Conservation (phyloP, 2,329 filamentous ascomycete genomes). For the Arthrobotrys conoides region DNA sequence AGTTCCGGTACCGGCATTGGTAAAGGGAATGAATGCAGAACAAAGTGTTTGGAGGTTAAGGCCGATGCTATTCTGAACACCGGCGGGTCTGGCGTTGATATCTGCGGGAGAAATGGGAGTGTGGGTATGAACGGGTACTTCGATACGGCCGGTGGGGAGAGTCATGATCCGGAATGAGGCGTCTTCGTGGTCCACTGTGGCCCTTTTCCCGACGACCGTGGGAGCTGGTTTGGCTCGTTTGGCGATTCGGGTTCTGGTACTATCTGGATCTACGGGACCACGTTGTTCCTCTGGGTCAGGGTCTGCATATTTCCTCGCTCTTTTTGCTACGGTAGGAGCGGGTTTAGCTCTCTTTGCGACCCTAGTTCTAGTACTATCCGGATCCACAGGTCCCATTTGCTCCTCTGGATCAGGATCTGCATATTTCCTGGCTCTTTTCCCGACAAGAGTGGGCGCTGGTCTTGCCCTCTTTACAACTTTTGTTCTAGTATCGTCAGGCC, state of each 20-base stretch:
- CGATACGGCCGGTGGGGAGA: neutral
- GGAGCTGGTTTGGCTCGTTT: neutral
- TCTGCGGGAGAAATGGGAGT: constrained; percentile 9
- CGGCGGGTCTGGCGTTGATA: constrained; percentile 17
- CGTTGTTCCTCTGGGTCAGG: constrained; percentile 1
- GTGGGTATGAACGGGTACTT: constrained; percentile 20
- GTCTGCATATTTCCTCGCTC: neutral
- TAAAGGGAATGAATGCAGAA: constrained; percentile 24
- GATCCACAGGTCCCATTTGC: neutral
- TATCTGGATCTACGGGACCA: neutral
- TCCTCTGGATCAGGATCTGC: constrained; percentile 6
- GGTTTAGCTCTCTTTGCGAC: neutral
- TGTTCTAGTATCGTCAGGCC: neutral
- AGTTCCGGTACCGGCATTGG: constrained; percentile 10
- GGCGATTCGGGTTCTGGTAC: neutral
- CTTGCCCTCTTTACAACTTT: neutral
- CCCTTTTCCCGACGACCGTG: neutral
- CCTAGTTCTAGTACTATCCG: neutral
- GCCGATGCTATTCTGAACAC: constrained; percentile 13
- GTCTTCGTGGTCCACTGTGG: neutral
- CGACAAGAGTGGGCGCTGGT: neutral
- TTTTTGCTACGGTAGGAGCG: neutral
- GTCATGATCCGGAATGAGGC: neutral
- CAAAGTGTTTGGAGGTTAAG: neutral
- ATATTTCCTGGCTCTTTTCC: neutral